Percentiles rank a stretch among this genome's conserved stretches.
phyloP scores from a whole-genome alignment of 2,329 filamentous ascomycete species.

The Cladosporium oxysporum region DNA sequence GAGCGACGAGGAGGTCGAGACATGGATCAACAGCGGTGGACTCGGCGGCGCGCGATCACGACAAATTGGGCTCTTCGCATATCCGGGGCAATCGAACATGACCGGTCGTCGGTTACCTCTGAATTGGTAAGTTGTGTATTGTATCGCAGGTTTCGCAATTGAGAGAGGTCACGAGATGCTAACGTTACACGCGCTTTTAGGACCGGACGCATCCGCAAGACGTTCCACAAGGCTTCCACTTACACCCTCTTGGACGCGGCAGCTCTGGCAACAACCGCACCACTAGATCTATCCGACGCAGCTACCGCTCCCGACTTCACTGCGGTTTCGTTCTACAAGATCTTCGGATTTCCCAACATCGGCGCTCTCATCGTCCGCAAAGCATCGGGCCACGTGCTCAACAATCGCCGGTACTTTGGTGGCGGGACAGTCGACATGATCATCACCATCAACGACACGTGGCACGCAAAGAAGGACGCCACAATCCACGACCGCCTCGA shows the following conservation, averaged over 20 bases:
- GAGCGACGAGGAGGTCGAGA: slow-evolving; percentile 43
- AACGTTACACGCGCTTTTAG: slow-evolving; percentile 27
- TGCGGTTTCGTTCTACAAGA: slow-evolving; percentile 65
- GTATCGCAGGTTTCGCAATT: slow-evolving; percentile 5
- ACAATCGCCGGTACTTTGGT: slow-evolving; percentile 63
- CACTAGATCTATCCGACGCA: slow-evolving; percentile 57
- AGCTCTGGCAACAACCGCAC: slow-evolving; percentile 63
- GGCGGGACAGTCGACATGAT: slow-evolving; percentile 68
- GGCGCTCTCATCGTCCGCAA: slow-evolving; percentile 61
- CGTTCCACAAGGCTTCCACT: slow-evolving; percentile 36
- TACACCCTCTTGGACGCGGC: slow-evolving; percentile 64
- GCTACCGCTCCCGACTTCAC: slow-evolving; percentile 61
- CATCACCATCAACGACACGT: slow-evolving; percentile 53
- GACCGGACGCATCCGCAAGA: slow-evolving; percentile 37
- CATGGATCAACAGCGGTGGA: slow-evolving; percentile 46
- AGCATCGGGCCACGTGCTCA: slow-evolving; percentile 57
- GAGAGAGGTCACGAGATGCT: slow-evolving; percentile 23
- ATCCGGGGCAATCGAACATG: slow-evolving; percentile 45
- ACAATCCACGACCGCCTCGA: slow-evolving; percentile 63
- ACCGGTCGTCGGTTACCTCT: slow-evolving; percentile 40
- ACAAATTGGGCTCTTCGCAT: slow-evolving; percentile 41
- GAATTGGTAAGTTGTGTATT: slow-evolving; percentile 33
- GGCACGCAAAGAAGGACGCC: slow-evolving; percentile 56
- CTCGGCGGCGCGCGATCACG: slow-evolving; percentile 34
- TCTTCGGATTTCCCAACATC: slow-evolving; percentile 66